These are phyloP conservation scores for Lomentospora prolificans DNA, from an alignment of 2,329 filamentous ascomycete genomes.

Conservation along the genomic window DNA sequence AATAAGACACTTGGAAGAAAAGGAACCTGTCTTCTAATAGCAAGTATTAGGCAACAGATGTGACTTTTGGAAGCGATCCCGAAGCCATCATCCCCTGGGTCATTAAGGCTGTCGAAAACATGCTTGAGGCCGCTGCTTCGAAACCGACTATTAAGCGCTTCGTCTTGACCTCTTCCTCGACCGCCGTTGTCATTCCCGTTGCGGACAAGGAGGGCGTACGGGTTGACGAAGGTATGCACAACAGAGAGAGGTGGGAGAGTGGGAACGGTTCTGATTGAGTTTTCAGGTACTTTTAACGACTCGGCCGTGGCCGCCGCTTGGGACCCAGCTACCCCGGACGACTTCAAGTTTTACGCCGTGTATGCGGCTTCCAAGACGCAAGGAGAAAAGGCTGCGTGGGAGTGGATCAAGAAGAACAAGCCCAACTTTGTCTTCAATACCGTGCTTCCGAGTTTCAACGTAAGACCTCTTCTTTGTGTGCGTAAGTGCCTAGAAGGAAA, in stretches of 20 bases:
- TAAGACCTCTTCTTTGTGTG: too few relatives aligned
- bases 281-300: background rate
- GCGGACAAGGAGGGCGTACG: constrained; percentile 9
- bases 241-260: too few relatives aligned
- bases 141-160: constrained; percentile 27
- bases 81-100: constrained; percentile 26
- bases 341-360: constrained; percentile 11
- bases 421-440: constrained; percentile 15
- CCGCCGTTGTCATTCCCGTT: constrained; percentile 9
- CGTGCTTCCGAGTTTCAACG: constrained; percentile 1
- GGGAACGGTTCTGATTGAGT: too few relatives aligned
- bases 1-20: background rate
- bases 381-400: constrained; percentile 24
- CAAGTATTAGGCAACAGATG: constrained; percentile 21
- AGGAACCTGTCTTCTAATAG: too few relatives aligned
- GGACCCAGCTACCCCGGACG: background rate
- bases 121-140: constrained; percentile 24
- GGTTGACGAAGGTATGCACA: background rate
- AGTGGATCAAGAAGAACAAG: constrained; percentile 22
- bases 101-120: constrained; percentile 18
- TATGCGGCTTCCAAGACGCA: constrained; percentile 27
- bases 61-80: constrained; percentile 25
- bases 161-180: constrained; percentile 28
- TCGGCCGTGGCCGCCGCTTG: background rate
- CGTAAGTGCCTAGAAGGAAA: background rate